Base-by-base conservation (phyloP, 108 stramenopile species). In the Nitzschia sp. region DNA sequence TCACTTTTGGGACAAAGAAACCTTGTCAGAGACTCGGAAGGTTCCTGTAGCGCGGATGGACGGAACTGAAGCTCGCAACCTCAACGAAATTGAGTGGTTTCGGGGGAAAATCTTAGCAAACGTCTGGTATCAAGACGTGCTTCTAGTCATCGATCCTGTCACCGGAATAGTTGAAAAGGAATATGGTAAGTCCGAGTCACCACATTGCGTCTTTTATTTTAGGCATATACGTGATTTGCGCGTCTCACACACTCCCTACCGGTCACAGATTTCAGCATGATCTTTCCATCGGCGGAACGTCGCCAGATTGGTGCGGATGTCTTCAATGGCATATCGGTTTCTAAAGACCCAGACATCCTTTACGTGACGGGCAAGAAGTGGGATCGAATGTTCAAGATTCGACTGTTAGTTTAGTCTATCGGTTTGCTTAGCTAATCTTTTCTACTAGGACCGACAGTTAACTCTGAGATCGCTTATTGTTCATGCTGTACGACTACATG, bases 31-130 rank as follows among this genome's bases (percentile, higher is more conserved):
- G 48, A 88, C 70, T 64, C 76, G 87, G 8, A 82, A 62, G 36
- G 77, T 88, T 1, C 19, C 24, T 28, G 90, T 92, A 6, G 76
- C 61, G 6, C 71, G 93, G 36, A 62, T 75, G 38, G 64, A 81
- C 54, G 89, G 89, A 31, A 27, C 27, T 1, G 3, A 26, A 31
- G 89, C 90, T 18, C 35, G 48, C 18, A 51, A 83, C 33, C 51
- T 95, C 32, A 95, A 95, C 48, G 94, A 95, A 71, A 75, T 95
- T 58, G 94, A 95, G 69, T 88, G 68, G 31, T 90, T 85, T 77
- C 76, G 85, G 55, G 94, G 91, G 21, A 61, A 81, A n/a, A 82
- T 95, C 1, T 71, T 92, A 24, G 90, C 88, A 33, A 95, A 95
- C 71, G 85, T 95, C 48, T 95, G 94, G 94, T 86, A 78, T 55